A percentile compares a stretch with the other conserved stretches of the same genome.
phyloP scores from a whole-genome alignment of 192 early-diverging fungal species.

The Phycomyces nitens region DNA sequence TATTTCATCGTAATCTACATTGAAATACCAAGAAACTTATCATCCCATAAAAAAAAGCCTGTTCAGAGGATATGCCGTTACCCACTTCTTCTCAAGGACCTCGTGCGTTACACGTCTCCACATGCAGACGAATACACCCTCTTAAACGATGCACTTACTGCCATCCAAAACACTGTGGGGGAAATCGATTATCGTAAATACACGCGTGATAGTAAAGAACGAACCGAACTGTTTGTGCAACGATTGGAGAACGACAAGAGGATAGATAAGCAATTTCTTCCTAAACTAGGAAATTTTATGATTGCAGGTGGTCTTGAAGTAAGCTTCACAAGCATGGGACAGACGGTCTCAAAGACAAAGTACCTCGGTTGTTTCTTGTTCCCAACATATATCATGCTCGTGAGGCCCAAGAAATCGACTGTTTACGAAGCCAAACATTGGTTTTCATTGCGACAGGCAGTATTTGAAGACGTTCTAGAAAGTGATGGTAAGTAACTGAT shows the following conservation, averaged over 20 bases:
- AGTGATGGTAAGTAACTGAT: slow-evolving; percentile 24
- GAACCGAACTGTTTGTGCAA: slow-evolving; percentile 31
- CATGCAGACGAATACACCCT: slow-evolving; percentile 33
- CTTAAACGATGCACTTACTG: slow-evolving; percentile 22
- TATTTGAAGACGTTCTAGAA: slow-evolving; percentile 47
- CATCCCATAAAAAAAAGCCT: slow-evolving; percentile 44
- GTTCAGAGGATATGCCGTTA: slow-evolving; percentile 92
- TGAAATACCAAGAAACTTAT: too few relatives aligned
- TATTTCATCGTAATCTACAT: not conserved
- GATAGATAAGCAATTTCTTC: slow-evolving; percentile 34
- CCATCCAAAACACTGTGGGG: slow-evolving; percentile 38
- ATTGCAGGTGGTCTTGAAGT: slow-evolving; percentile 46
- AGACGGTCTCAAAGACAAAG: slow-evolving; percentile 31
- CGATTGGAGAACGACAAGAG: slow-evolving; percentile 29
- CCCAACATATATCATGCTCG: slow-evolving; percentile 53
- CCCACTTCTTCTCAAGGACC: slow-evolving; percentile 70
- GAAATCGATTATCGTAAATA: slow-evolving; percentile 38
- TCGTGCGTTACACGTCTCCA: slow-evolving; percentile 48
- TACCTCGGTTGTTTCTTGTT: slow-evolving; percentile 66
- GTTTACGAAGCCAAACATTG: slow-evolving; percentile 59
- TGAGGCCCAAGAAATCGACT: slow-evolving; percentile 46
- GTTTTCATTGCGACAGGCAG: slow-evolving; percentile 62
- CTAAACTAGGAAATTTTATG: slow-evolving; percentile 35
- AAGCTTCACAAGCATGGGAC: slow-evolving; percentile 34
- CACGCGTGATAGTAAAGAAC: slow-evolving; percentile 20